Conservation (phyloP, 2,329 filamentous ascomycete species). For the Cladosporium sp. region DNA sequence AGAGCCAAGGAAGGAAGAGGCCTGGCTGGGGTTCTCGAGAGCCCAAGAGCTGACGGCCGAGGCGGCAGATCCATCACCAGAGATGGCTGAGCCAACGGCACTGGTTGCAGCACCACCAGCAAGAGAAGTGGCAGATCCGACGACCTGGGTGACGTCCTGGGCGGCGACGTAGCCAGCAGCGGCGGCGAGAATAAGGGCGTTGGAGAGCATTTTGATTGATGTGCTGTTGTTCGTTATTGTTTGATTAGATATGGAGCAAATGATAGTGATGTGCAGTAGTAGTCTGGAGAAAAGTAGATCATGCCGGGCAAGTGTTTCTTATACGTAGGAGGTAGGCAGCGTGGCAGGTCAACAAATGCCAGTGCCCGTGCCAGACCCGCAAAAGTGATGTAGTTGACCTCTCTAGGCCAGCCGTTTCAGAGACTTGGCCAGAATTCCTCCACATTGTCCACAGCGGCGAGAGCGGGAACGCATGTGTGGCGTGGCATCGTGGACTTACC, state of each 20-base stretch:
- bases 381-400: slow-evolving; percentile 10
- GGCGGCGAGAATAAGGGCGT: not conserved
- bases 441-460: not conserved
- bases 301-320: slow-evolving; percentile 6
- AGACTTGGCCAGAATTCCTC: slow-evolving; percentile 1
- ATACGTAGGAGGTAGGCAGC: no score
- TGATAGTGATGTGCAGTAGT: not conserved
- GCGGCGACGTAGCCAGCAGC: slow-evolving; percentile 9
- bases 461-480: not conserved
- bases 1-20: not conserved
- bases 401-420: not conserved
- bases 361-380: slow-evolving; percentile 6
- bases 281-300: slow-evolving; percentile 4
- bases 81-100: not conserved
- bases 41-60: slow-evolving; percentile 4
- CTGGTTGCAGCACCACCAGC: not conserved
- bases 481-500: not conserved
- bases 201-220: slow-evolving; percentile 7
- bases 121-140: not conserved
- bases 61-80: not conserved
- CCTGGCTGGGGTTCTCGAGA: slow-evolving; percentile 4
- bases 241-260: not conserved
- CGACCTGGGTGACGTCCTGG: slow-evolving; percentile 7
- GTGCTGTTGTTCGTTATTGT: not conserved
- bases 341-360: not conserved